Evolutionary conservation across 116 monocot genomes (phyloP).

Genomic region (Thalassia testudinum): DNA sequence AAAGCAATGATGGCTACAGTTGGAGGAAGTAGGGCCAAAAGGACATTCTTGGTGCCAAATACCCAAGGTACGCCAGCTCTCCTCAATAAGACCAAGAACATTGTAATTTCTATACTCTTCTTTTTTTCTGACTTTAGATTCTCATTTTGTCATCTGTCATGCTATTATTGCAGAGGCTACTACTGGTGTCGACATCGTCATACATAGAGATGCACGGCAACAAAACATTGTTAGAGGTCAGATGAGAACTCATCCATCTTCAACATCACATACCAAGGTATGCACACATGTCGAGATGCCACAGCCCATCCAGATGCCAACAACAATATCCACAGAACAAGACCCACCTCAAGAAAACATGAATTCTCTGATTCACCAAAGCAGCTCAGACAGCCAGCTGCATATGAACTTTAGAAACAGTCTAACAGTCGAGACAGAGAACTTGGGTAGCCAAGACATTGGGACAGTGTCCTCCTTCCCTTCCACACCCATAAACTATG

Average conservation of each 20-base stretch:
- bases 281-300: slow-evolving; percentile 25
- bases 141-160: not conserved
- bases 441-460: slow-evolving; percentile 7
- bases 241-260: slow-evolving; percentile 42
- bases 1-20: slow-evolving; percentile 58
- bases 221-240: slow-evolving; percentile 54
- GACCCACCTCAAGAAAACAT: not conserved
- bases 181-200: slow-evolving; percentile 52
- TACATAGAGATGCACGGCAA: slow-evolving; percentile 43
- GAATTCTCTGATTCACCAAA: too few species aligned
- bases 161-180: slow-evolving; percentile 42
- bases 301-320: slow-evolving; percentile 1
- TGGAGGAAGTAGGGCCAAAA: slow-evolving; percentile 96
- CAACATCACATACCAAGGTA: slow-evolving; percentile 41
- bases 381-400: not conserved
- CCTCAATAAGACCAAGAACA: too few species aligned
- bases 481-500: slow-evolving; percentile 8
- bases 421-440: not conserved
- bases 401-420: not conserved
- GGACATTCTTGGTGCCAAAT: slow-evolving; percentile 54
- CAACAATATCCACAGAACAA: not conserved
- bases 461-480: too few species aligned
- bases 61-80: slow-evolving; percentile 53
- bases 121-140: not conserved
- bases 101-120: not conserved